Evolutionary conservation across 176 grass and related monocot genomes (phyloP), one percentile per base, ranked within the genome.

Genomic region (Miscanthus lutarioriparius): DNA sequence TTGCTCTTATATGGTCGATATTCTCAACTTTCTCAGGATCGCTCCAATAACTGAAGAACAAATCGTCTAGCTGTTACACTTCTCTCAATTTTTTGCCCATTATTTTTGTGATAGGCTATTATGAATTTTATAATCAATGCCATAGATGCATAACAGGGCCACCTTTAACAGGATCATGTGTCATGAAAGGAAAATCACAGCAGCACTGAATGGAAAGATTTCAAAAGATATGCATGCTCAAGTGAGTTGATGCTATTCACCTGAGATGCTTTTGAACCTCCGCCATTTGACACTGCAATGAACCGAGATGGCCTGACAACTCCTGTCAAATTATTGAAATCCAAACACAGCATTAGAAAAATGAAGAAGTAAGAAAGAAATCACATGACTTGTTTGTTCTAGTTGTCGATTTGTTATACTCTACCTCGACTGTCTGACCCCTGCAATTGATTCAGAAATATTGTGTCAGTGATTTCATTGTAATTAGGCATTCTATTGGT

Each of bases 401-500:
- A 62, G 36, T 13, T 58, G 54, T 27, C n/a, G 49, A 64, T 39
- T 79, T 3, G 16, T 85, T 8, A 19, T 67, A 80, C 16, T 73
- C 15, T 90, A 95, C 93, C 93, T 95, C 90, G 33, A 90, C 82
- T 68, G 90, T 92, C 63, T 95, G 90, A 72, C 79, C 86, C 82
- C 90, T 92, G 83, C 78, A 90, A 83, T 35, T 69, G 45, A 82
- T 83, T 86, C 2, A 82, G 76, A 90, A 83, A 30, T 30, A 49
- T 0, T 3, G 13, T 25, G 75, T 67, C 6, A 81, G 44, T 86
- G 73, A 90, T 54, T 41, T 82, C 19, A 66, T 58, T 59, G 7
- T 17, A 72, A 66, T 37, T 58, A 10, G 7, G 11, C 19, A 78
- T 67, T 82, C 14, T 49, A 20, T 22, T 27, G 1, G 35, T 22